phyloP scores from a whole-genome alignment of 2,329 filamentous ascomycete species.

The Venturia carpophila region DNA sequence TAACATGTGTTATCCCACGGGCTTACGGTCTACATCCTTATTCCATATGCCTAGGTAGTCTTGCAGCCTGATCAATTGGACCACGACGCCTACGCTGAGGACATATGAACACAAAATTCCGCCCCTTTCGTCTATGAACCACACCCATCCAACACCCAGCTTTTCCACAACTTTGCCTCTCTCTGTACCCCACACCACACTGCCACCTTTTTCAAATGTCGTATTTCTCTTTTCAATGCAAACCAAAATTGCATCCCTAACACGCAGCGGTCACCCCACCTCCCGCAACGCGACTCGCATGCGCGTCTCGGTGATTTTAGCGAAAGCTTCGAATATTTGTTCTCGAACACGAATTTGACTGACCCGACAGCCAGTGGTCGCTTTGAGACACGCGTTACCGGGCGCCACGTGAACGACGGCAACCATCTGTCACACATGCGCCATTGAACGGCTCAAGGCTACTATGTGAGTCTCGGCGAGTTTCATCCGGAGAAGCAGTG shows the following conservation, averaged over 20 bases:
- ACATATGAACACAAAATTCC: neutral
- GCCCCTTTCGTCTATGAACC: neutral
- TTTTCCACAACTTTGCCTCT: neutral
- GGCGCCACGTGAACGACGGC: neutral
- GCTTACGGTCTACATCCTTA: slow-evolving; percentile 2
- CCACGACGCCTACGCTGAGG: slow-evolving; percentile 11
- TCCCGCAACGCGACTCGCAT: neutral
- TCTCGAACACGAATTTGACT: neutral
- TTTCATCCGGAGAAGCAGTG: neutral
- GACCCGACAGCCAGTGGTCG: neutral
- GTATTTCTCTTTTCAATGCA: no score
- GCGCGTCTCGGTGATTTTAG: neutral
- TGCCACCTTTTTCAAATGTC: neutral
- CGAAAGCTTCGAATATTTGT: neutral
- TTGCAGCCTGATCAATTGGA: slow-evolving; percentile 7
- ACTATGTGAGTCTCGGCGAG: neutral
- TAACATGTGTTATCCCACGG: neutral
- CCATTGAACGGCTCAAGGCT: neutral
- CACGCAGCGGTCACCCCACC: neutral
- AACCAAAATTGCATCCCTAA: neutral
- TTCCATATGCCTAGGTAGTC: neutral
- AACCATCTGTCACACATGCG: neutral
- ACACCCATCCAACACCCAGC: neutral
- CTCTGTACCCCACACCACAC: neutral
- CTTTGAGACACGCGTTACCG: neutral